Conservation (phyloP, 192 early-diverging fungal species). For the Backusella sp. region DNA sequence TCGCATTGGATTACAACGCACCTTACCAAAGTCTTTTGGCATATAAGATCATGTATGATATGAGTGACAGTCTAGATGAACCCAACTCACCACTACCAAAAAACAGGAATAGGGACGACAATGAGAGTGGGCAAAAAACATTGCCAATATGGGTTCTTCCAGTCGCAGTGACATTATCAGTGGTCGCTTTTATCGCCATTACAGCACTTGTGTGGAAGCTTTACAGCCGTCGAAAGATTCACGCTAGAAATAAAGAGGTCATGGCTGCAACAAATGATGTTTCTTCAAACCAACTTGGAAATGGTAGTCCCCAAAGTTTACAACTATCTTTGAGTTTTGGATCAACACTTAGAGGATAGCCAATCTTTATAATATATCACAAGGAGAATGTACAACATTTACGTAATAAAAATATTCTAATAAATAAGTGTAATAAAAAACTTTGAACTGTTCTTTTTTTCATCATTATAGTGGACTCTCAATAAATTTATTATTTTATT, state of each 20-base stretch:
- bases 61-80: slow-evolving; percentile 42
- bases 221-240: background rate
- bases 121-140: slow-evolving; percentile 21
- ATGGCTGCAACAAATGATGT: background rate
- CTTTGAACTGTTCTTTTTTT: no score
- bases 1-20: slow-evolving; percentile 56
- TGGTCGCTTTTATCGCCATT: slow-evolving; percentile 22
- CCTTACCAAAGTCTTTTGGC: slow-evolving; percentile 51
- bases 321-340: background rate
- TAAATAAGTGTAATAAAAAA: background rate
- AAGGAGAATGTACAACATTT: background rate
- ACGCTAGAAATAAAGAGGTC: background rate
- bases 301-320: background rate
- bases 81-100: slow-evolving; percentile 42
- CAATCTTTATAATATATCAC: background rate
- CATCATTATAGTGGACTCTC: no score
- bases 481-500: no score
- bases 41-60: slow-evolving; percentile 44
- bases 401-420: background rate
- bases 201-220: background rate
- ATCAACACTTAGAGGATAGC: background rate
- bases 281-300: background rate
- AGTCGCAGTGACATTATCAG: slow-evolving; percentile 38
- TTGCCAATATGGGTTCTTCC: slow-evolving; percentile 46
- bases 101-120: background rate